Evolutionary conservation across 495 filamentous ascomycete genomes (phyloP), one percentile per base, ranked within the genome.

Genomic region (Neurospora hispaniola): DNA sequence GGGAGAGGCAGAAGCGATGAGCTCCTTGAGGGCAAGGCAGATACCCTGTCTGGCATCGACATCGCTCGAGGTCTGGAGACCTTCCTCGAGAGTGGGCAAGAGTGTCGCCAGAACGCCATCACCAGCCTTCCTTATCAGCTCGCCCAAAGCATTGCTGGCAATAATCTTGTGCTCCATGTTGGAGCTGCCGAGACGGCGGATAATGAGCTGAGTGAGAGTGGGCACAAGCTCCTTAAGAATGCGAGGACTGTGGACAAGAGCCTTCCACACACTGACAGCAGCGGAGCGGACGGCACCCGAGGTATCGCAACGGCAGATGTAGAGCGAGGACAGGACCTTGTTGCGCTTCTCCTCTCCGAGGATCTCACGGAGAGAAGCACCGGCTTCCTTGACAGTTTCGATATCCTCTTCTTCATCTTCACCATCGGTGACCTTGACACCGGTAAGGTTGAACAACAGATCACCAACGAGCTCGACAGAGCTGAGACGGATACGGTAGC

Each of bases 101-200:
- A 99, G 83, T 68, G 89, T 97, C 14, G 94, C 88, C 73, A 99
- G 82, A 70, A 99, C 94, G 70, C 93, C 91, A 78, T 98, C 96
- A 71, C 96, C 96, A 76, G 95, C 94, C 82, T 97, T 99, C 74
- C 96, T 89, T 76, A 99, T 98, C 39, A 99, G 86, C 78, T 99
- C 96, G 75, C 96, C 96, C 69, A 99, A 86, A 12, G 96, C 94
- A 80, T 98, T 98, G 77, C 95, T 94, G 69, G 96, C 96, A 84
- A 99, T 99, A 73, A 96, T 91, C 83, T 97, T 98, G 80, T 98
- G 96, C 81, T 99, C 96, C 91, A 97, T 93, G 78, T 97, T 98
- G 4, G 94, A 91, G 75, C 93, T 98, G 71, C 93, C 96, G 44
- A 99, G 90, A 43, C 96, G 92, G 71, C 94, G 90, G 80, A 98